These are phyloP conservation scores for Fusarium verticillioides DNA, from an alignment of 2,329 filamentous ascomycete genomes.

Conservation along the genomic window DNA sequence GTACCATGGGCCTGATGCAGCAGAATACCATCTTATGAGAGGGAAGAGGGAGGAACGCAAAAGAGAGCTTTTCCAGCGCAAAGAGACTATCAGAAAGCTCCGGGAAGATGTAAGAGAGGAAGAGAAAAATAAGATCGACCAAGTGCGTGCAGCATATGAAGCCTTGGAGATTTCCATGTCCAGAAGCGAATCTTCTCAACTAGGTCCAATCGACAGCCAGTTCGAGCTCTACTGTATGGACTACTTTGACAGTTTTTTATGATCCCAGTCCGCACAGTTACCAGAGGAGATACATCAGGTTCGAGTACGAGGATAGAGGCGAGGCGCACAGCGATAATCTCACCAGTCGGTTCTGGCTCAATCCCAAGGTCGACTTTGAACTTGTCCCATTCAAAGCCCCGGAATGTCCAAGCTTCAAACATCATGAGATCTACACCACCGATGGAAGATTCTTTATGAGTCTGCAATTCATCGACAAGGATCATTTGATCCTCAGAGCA, in stretches of 20 bases:
- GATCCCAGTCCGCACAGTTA: not conserved
- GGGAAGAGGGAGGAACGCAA: not conserved
- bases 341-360: not conserved
- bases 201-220: not conserved
- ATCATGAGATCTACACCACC: not conserved
- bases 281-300: not conserved
- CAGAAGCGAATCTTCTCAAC: no score
- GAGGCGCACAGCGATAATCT: not conserved
- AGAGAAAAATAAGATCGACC: not conserved
- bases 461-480: not conserved
- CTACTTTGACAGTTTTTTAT: constrained; percentile 2
- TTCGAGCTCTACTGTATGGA: constrained; percentile 12
- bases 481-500: not conserved
- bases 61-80: not conserved
- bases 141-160: not conserved
- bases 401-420: not conserved
- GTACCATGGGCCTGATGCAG: not conserved
- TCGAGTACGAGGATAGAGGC: not conserved
- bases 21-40: not conserved
- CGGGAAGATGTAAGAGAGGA: not conserved
- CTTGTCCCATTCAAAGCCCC: not conserved
- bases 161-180: not conserved
- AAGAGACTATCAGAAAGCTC: not conserved
- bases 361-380: not conserved
- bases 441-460: not conserved